Evolutionary conservation across 164 flowering plant species (phyloP).

Genomic region (Umbellularia californica): DNA sequence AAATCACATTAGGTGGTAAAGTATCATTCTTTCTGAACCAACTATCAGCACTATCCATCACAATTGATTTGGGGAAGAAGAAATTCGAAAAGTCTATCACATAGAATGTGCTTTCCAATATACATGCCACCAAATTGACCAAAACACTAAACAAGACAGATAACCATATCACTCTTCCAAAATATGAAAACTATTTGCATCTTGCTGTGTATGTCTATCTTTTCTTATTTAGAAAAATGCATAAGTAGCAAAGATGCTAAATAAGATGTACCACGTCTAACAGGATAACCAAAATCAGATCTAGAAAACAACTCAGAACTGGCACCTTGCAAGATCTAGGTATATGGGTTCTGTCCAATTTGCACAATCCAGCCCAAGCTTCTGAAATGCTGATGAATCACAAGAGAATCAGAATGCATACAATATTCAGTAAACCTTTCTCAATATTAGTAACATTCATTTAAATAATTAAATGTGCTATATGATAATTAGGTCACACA

Average conservation of each 20-base stretch:
- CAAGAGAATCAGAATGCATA: neutral
- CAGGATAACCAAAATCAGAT: neutral
- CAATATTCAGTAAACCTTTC: neutral
- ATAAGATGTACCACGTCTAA: neutral
- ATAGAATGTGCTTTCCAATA: neutral
- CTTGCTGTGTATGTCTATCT: too few relatives aligned
- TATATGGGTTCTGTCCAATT: constrained; percentile 88
- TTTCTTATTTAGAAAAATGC: too few relatives aligned
- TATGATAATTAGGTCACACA: neutral
- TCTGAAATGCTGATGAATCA: constrained; percentile 60
- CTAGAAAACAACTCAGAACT: neutral
- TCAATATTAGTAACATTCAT: neutral
- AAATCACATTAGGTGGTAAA: too few relatives aligned
- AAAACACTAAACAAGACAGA: neutral
- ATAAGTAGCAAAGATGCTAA: too few relatives aligned
- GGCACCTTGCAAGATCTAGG: constrained; percentile 77
- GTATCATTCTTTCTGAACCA: neutral
- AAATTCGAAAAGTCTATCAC: neutral
- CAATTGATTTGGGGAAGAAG: neutral
- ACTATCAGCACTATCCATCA: neutral
- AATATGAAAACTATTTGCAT: neutral
- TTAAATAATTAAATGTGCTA: neutral
- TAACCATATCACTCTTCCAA: neutral
- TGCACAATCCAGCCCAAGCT: constrained; percentile 95
- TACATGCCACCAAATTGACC: neutral